phyloP scores from a whole-genome alignment of 306 rosid genomes.

The Vicia sativa region DNA sequence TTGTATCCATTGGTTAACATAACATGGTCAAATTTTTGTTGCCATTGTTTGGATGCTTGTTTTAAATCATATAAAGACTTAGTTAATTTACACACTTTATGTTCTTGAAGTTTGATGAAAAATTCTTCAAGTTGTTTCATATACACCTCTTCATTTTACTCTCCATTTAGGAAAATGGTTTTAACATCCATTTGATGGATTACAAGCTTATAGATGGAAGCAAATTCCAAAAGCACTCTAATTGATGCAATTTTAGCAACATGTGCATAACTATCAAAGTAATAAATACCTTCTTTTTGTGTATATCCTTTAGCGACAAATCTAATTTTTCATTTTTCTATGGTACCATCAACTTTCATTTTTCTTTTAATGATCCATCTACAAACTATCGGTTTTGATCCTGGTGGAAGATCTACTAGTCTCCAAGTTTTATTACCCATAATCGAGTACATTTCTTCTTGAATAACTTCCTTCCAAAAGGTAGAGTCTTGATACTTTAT shows the following conservation, averaged over 20 bases:
- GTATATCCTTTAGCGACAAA: too few relatives aligned
- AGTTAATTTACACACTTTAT: too few relatives aligned
- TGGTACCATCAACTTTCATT: neutral
- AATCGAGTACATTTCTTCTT: constrained; percentile 2
- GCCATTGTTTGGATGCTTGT: too few relatives aligned
- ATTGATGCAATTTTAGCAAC: neutral
- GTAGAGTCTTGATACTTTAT: too few relatives aligned
- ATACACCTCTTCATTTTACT: neutral
- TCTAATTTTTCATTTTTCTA: neutral
- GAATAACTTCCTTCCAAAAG: neutral
- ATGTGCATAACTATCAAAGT: neutral
- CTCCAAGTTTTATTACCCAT: neutral
- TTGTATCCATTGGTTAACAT: too few relatives aligned
- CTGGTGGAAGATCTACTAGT: neutral
- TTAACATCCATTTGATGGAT: neutral
- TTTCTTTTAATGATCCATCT: constrained; percentile 13
- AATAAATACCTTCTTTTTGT: neutral
- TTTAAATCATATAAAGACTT: too few relatives aligned
- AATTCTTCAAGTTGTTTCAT: constrained; percentile 1
- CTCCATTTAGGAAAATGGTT: neutral
- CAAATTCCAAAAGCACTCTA: neutral
- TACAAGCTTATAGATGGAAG: neutral
- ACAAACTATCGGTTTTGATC: neutral
- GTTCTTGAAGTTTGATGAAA: neutral
- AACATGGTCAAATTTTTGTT: too few relatives aligned